These are phyloP conservation scores for Talaromyces atroroseus DNA, from an alignment of 2,329 filamentous ascomycete species.

Conservation along the genomic window DNA sequence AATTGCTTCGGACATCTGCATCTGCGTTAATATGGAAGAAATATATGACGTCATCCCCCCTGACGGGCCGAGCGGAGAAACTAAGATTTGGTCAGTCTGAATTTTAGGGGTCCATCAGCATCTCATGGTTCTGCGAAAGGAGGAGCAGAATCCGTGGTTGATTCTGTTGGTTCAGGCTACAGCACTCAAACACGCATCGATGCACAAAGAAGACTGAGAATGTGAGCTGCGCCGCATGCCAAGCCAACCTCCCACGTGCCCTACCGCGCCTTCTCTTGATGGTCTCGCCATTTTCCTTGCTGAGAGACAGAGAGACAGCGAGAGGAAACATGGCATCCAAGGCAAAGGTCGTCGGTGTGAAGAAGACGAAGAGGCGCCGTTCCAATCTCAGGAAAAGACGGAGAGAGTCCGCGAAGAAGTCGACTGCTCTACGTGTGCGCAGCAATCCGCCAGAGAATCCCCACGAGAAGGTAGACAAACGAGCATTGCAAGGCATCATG, in stretches of 20 bases:
- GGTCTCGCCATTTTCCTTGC: too few species aligned
- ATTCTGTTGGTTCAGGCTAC: too few species aligned
- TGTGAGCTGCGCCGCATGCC: background rate
- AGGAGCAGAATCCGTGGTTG: background rate
- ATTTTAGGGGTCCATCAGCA: background rate
- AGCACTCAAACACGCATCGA: too few species aligned
- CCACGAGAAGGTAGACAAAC: background rate
- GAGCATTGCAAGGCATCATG: too few species aligned
- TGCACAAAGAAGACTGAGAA: background rate
- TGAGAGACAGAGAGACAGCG: background rate
- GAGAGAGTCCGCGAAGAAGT: background rate
- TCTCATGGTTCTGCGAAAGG: too few species aligned
- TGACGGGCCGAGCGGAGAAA: background rate
- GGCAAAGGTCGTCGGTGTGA: background rate
- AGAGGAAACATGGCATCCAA: background rate
- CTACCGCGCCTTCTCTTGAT: background rate
- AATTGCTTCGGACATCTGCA: background rate
- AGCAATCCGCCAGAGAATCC: background rate
- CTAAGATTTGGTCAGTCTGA: background rate
- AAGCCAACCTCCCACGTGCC: constrained; percentile 3
- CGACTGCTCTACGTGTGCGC: background rate
- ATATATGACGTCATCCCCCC: too few species aligned
- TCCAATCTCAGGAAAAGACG: background rate
- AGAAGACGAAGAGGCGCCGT: background rate
- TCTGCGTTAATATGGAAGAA: background rate